A percentile compares a stretch with the other conserved stretches of the same genome.
Evolutionary conservation across 192 early-diverging fungal genomes (phyloP).

Genomic region (Helicostylum pulchrum): DNA sequence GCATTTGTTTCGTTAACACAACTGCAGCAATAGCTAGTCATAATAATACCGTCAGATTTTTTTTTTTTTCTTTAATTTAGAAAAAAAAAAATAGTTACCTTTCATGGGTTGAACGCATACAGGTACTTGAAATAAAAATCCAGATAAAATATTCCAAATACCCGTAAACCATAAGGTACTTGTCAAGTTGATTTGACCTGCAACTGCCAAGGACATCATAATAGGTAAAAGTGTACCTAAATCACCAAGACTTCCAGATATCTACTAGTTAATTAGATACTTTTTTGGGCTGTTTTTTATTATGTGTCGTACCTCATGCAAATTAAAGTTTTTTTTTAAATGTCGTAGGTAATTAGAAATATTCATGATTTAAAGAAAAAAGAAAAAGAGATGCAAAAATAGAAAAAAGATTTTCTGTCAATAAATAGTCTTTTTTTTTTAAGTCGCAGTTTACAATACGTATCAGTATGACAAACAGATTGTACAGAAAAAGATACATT

Average conservation of each 20-base stretch:
- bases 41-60: not conserved
- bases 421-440: not conserved
- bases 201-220: conserved; percentile 72
- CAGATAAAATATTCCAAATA: conserved; percentile 82
- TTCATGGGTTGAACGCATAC: conserved; percentile 96
- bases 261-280: not conserved
- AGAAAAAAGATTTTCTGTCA: not conserved
- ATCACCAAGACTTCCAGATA: conserved; percentile 36
- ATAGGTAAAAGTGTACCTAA: conserved; percentile 63
- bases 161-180: conserved; percentile 85
- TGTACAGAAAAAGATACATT: not conserved
- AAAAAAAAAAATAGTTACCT: conserved; percentile 40
- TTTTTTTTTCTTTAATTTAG: not conserved
- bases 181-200: conserved; percentile 71
- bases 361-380: too few species aligned
- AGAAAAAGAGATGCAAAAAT: too few species aligned
- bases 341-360: not conserved
- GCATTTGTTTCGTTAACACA: conserved; percentile 68
- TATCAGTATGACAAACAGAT: not conserved
- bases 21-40: conserved; percentile 72
- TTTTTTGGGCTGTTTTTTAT: not conserved
- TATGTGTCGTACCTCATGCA: conserved; percentile 15
- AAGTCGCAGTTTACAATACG: not conserved
- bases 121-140: conserved; percentile 73
- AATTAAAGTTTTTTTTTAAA: conserved; percentile 13